These are phyloP conservation scores for Angomonas deanei DNA, from an alignment of 208 protist species.

Conservation along the genomic window DNA sequence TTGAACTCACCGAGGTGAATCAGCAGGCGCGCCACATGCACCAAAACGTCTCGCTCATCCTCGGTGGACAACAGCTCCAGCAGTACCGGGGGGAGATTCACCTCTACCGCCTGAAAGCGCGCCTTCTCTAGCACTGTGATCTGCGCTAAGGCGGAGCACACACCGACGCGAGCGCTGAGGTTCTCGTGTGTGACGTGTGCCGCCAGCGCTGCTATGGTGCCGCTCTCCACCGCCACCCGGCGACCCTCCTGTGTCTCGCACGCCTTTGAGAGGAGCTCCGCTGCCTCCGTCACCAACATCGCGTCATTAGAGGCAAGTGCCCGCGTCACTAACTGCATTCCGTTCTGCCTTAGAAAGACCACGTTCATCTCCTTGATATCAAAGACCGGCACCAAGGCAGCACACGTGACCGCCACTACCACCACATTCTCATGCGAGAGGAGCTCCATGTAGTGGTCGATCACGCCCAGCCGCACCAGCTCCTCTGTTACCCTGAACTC, in stretches of 20 bases:
- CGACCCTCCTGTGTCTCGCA: constrained; percentile 50
- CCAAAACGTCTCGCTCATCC: constrained; percentile 80
- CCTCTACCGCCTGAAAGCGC: constrained; percentile 63
- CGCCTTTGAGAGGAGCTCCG: constrained; percentile 49
- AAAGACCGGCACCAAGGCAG: constrained; percentile 41
- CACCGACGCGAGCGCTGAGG: constrained; percentile 56
- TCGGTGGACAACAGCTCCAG: constrained; percentile 33
- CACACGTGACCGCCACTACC: constrained; percentile 52
- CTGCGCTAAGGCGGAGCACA: constrained; percentile 59
- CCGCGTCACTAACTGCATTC: constrained; percentile 34
- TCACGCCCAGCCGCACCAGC: constrained; percentile 36
- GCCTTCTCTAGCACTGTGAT: constrained; percentile 71
- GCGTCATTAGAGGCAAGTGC: constrained; percentile 33
- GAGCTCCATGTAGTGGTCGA: constrained; percentile 32
- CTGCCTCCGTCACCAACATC: constrained; percentile 50
- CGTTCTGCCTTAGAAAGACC: constrained; percentile 31
- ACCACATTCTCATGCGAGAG: constrained; percentile 25
- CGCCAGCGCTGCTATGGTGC: constrained; percentile 34
- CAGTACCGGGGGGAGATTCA: constrained; percentile 23
- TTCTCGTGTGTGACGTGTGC: constrained; percentile 56
- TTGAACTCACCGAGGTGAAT: constrained; percentile 69
- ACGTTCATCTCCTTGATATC: constrained; percentile 75
- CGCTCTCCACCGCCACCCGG: constrained; percentile 37
- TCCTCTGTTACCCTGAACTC: constrained; percentile 38
- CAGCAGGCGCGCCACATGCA: constrained; percentile 54